These are phyloP conservation scores for Dactylellina haptotyla DNA, from an alignment of 2,329 filamentous ascomycete species.

Conservation along the genomic window DNA sequence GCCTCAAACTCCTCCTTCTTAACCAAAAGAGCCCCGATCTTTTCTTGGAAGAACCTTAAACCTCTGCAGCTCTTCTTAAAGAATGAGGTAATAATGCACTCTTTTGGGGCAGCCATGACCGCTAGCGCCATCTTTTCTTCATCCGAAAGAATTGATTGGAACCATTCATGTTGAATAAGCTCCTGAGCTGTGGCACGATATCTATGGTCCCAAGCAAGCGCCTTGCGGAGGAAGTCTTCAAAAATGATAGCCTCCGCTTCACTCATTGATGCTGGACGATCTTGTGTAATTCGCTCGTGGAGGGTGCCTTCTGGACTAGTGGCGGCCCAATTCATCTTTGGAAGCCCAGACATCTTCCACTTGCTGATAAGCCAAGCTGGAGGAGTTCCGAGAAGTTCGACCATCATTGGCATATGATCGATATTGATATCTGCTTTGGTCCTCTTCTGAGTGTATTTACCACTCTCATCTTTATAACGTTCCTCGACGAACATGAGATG, in stretches of 20 bases:
- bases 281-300: conserved; percentile 41
- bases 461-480: conserved; percentile 36
- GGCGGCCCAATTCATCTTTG: conserved; percentile 29
- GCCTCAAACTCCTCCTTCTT: conserved; percentile 38
- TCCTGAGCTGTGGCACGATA: conserved; percentile 42
- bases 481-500: conserved; percentile 49
- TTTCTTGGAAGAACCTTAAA: conserved; percentile 8
- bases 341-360: conserved; percentile 40
- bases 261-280: conserved; percentile 31
- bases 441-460: conserved; percentile 44
- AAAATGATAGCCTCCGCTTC: conserved; percentile 26
- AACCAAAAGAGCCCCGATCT: not conserved
- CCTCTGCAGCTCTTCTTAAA: conserved; percentile 7
- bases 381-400: conserved; percentile 42
- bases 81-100: not conserved
- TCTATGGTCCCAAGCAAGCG: conserved; percentile 45
- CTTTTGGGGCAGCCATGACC: not conserved
- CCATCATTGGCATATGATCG: conserved; percentile 52
- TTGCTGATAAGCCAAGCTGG: conserved; percentile 40
- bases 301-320: conserved; percentile 24
- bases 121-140: conserved; percentile 23
- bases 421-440: conserved; percentile 42
- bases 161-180: conserved; percentile 46
- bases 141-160: conserved; percentile 25
- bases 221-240: conserved; percentile 47